Conservation (phyloP, 768 basidiomycete genomes). For the Lactarius tabidus region DNA sequence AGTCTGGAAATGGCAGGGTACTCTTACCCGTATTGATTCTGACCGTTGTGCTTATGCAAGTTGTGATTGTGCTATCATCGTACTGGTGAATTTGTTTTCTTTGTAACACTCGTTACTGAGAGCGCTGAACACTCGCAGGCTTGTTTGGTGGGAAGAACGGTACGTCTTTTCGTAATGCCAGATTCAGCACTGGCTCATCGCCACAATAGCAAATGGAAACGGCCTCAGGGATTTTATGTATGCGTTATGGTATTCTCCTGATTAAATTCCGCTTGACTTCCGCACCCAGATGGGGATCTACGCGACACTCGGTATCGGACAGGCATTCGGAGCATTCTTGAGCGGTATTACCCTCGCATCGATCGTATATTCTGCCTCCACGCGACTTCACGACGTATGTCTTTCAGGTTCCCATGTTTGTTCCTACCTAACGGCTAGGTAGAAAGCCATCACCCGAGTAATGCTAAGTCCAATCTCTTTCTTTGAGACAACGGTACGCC, state of each 20-base stretch:
- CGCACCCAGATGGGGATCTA: slow-evolving; percentile 71
- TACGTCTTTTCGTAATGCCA: slow-evolving; percentile 31
- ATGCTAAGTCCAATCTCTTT: slow-evolving; percentile 87
- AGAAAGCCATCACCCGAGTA: slow-evolving; percentile 62
- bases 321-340: slow-evolving; percentile 64
- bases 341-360: slow-evolving; percentile 63
- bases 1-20: slow-evolving; percentile 62
- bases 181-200: slow-evolving; percentile 18
- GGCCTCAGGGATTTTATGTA: slow-evolving; percentile 67
- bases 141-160: slow-evolving; percentile 83
- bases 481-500: slow-evolving; percentile 75
- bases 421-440: background rate
- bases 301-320: slow-evolving; percentile 63
- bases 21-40: slow-evolving; percentile 63
- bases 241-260: slow-evolving; percentile 28
- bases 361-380: slow-evolving; percentile 76
- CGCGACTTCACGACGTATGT: slow-evolving; percentile 54
- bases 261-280: background rate
- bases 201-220: slow-evolving; percentile 47
- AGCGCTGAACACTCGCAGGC: slow-evolving; percentile 37
- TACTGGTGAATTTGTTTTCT: slow-evolving; percentile 65
- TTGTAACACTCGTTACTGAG: background rate
- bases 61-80: slow-evolving; percentile 61
- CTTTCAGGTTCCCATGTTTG: background rate
- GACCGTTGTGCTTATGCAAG: slow-evolving; percentile 64